Evolutionary conservation across 345 rosid species (phyloP).

Genomic region (Hibiscus tridactylites): DNA sequence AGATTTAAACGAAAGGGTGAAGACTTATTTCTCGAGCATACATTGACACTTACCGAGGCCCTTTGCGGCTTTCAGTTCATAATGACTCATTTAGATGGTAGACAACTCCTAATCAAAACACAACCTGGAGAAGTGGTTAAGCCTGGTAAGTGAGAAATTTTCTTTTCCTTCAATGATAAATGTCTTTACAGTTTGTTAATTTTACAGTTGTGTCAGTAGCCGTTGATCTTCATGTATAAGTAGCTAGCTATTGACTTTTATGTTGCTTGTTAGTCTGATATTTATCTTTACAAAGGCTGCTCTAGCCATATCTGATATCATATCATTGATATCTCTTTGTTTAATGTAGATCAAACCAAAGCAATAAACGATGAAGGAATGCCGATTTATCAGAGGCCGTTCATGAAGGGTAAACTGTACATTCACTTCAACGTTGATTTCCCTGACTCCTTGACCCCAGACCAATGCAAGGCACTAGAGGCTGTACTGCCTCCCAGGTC

Average conservation of each 20-base stretch:
- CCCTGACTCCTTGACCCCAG: constrained; percentile 41
- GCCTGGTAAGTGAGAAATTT: constrained; percentile 34
- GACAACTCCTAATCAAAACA: constrained; percentile 72
- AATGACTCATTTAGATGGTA: constrained; percentile 61
- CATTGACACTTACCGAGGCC: constrained; percentile 58
- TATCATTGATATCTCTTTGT: neutral
- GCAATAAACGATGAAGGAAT: constrained; percentile 72
- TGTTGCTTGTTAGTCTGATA: neutral
- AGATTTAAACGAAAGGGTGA: constrained; percentile 69
- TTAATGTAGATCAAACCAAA: constrained; percentile 44
- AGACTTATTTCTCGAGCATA: constrained; percentile 69
- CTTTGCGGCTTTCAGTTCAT: constrained; percentile 67
- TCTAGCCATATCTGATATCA: neutral
- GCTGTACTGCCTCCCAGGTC: constrained; percentile 40
- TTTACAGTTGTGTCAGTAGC: neutral
- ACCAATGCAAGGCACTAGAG: constrained; percentile 47
- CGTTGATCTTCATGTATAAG: neutral
- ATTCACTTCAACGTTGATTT: constrained; percentile 61
- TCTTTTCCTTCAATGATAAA: neutral
- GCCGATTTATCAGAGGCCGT: constrained; percentile 61
- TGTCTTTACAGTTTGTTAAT: neutral
- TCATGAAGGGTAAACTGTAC: constrained; percentile 71
- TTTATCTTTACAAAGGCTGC: neutral
- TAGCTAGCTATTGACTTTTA: neutral
- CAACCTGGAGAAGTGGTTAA: constrained; percentile 67